Evolutionary conservation across 2,329 filamentous ascomycete species (phyloP).

Genomic region (Pyrenophora teres): DNA sequence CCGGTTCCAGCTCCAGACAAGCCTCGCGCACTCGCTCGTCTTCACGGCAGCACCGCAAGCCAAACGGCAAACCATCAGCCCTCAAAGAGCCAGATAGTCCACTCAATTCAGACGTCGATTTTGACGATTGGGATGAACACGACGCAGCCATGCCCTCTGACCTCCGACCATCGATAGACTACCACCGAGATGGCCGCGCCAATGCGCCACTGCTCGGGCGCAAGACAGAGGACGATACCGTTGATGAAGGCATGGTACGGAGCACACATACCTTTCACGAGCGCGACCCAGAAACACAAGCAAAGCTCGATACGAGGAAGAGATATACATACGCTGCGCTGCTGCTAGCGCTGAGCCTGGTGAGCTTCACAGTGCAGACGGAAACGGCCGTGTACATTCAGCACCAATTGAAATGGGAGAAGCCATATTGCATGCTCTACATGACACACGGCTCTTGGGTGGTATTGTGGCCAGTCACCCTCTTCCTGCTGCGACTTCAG

Average conservation of each 20-base stretch:
- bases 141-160: conserved; percentile 56
- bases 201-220: conserved; percentile 60
- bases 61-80: conserved; percentile 7
- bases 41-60: conserved; percentile 20
- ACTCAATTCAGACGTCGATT: conserved; percentile 43
- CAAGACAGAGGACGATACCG: conserved; percentile 43
- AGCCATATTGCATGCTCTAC: conserved; percentile 99
- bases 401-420: conserved; percentile 89
- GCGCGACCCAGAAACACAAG: conserved; percentile 70
- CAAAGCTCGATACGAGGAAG: conserved; percentile 69
- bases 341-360: conserved; percentile 80
- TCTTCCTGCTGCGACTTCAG: conserved; percentile 78
- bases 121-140: conserved; percentile 54
- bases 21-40: conserved; percentile 26
- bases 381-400: conserved; percentile 96
- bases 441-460: conserved; percentile 95
- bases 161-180: conserved; percentile 50
- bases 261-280: conserved; percentile 71
- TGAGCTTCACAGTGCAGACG: conserved; percentile 92
- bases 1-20: conserved; percentile 25
- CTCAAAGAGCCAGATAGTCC: conserved; percentile 28
- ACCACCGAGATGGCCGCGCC: conserved; percentile 48
- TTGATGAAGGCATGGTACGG: conserved; percentile 53
- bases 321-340: conserved; percentile 87
- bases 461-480: conserved; percentile 83